These are phyloP conservation scores for Cytospora leucostoma DNA, from an alignment of 2,329 filamentous ascomycete species.

Conservation along the genomic window DNA sequence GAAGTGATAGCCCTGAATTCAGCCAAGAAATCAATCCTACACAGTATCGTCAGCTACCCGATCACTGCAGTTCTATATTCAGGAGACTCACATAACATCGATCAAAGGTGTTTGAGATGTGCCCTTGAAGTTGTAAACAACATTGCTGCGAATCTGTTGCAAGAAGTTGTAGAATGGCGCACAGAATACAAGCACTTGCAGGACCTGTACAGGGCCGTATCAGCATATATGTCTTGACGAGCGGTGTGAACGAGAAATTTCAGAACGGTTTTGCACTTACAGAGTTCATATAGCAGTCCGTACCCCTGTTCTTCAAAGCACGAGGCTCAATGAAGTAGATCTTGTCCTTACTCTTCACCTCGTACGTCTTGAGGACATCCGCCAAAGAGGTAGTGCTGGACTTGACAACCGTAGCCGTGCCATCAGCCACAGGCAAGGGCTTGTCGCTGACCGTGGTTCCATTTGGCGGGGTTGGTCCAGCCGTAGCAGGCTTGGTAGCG, in stretches of 20 bases:
- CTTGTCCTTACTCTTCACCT: slow-evolving; percentile 64
- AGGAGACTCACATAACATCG: slow-evolving; percentile 77
- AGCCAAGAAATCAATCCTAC: slow-evolving; percentile 90
- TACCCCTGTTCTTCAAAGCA: slow-evolving; percentile 93
- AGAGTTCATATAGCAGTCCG: slow-evolving; percentile 99
- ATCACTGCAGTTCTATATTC: background rate
- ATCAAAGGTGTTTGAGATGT: slow-evolving; percentile 83
- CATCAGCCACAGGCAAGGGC: slow-evolving; percentile 32
- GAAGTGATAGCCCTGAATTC: slow-evolving; percentile 87
- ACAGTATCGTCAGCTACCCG: slow-evolving; percentile 14
- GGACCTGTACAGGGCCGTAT: slow-evolving; percentile 64
- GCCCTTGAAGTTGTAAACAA: slow-evolving; percentile 82
- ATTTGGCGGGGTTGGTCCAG: slow-evolving; percentile 30
- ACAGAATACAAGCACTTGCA: slow-evolving; percentile 94
- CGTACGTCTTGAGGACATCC: slow-evolving; percentile 75
- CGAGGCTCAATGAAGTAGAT: slow-evolving; percentile 86
- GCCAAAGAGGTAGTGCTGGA: slow-evolving; percentile 62
- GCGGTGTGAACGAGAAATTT: slow-evolving; percentile 26
- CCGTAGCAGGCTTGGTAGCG: slow-evolving; percentile 30
- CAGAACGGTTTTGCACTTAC: slow-evolving; percentile 55
- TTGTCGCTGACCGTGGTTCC: slow-evolving; percentile 31
- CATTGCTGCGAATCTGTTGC: slow-evolving; percentile 80
- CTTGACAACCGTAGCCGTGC: slow-evolving; percentile 44
- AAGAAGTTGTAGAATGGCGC: slow-evolving; percentile 93
- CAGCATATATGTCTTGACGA: background rate